Evolutionary conservation across 75 land plant species (phyloP), one percentile per base, ranked within the genome.

Genomic region (Sequoiadendron giganteum): DNA sequence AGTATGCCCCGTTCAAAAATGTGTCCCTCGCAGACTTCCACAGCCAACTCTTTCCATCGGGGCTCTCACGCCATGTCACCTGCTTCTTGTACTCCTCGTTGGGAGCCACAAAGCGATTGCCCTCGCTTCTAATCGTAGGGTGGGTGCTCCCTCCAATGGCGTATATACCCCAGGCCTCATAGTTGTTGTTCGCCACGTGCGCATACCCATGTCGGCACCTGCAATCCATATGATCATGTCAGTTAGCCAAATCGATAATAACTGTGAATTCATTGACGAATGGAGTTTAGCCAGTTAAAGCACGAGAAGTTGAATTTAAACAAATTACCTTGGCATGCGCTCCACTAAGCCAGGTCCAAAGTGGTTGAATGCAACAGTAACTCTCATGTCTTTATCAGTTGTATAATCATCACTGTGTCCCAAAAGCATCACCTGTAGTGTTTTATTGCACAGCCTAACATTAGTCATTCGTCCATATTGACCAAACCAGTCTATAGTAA

Each of bases 91-190:
- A 28, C 55, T 21, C 61, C 52, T 87, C n/a, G 30, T 83, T 83
- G 47, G 95, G 90, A 36, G 96, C 95, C 45, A 93, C 65, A 89
- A 91, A 95, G 43, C 87, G 86, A 86, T 95, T 95, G 54, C 91
- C 92, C 86, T 95, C 87, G 52, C 95, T 93, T 84, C 61, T 91
- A 19, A 95, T 86, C 19, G 89, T 92, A 13, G 95, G 96, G 19
- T 91, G 86, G 85, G 86, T 87, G 87, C 95, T 95, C 42, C 96
- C 96, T 52, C 96, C 96, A 40, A 95, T 92, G 28, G 96, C 96
- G 68, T 95, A 94, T 25, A 88, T 68, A 42, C 75, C 91, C 96
- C 96, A 94, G 21, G 89, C 92, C n/a, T 87, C 86, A 78, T 36
- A 36, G 38, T 36, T 36, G 38, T 36, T 36, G 38, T 36, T 36